phyloP scores from a whole-genome alignment of 2,329 filamentous ascomycete species.

The Ceratocystis colombiana region DNA sequence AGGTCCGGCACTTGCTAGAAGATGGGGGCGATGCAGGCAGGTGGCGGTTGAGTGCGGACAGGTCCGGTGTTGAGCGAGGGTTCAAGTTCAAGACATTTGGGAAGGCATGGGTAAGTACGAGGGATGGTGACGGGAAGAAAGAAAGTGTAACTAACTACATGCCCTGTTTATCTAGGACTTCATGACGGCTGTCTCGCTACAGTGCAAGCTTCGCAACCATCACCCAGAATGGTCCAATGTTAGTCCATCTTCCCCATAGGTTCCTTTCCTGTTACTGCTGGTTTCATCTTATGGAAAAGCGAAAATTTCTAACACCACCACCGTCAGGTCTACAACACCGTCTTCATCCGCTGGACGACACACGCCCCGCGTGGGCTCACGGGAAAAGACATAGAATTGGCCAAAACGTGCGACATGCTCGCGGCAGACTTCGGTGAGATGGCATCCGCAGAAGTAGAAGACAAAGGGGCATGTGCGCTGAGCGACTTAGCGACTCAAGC shows the following conservation, averaged over 20 bases:
- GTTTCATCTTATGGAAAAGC: background rate
- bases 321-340: conserved; percentile 55
- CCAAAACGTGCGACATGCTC: conserved; percentile 50
- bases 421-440: conserved; percentile 48
- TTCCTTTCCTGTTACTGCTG: background rate
- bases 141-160: conserved; percentile 33
- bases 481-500: conserved; percentile 41
- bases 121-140: background rate
- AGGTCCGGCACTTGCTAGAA: conserved; percentile 35
- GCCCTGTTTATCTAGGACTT: conserved; percentile 41
- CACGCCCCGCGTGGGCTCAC: conserved; percentile 58
- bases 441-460: conserved; percentile 29
- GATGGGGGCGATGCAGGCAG: conserved; percentile 30
- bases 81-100: conserved; percentile 57
- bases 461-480: conserved; percentile 31
- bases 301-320: background rate
- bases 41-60: conserved; percentile 44
- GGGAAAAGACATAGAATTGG: conserved; percentile 52
- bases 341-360: conserved; percentile 63
- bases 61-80: conserved; percentile 47
- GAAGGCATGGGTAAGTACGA: conserved; percentile 50
- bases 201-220: conserved; percentile 59
- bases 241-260: conserved; percentile 28
- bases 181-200: conserved; percentile 60
- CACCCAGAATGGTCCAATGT: conserved; percentile 72